Conservation (phyloP, 805 yeast species). For the Danielia oregonensis region DNA sequence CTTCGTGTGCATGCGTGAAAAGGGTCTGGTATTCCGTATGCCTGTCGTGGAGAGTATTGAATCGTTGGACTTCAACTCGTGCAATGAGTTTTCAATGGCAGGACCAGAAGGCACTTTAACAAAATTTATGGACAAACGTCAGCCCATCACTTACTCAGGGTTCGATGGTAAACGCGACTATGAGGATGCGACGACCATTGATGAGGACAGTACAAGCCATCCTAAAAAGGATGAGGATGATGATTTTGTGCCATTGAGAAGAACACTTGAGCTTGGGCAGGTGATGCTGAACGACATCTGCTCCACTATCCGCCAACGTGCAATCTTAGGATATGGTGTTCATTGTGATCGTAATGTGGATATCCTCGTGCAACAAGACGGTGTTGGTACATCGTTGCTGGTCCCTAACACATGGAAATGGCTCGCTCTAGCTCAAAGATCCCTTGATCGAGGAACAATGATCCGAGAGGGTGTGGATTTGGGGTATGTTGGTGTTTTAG, state of each 20-base stretch:
- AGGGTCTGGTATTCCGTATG: slow-evolving; percentile 84
- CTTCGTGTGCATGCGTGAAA: slow-evolving; percentile 83
- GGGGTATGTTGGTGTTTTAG: slow-evolving; percentile 83
- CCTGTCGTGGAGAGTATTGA: slow-evolving; percentile 65
- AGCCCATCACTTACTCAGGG: not conserved
- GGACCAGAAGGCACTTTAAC: slow-evolving; percentile 57
- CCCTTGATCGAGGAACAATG: slow-evolving; percentile 65
- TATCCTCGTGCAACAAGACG: slow-evolving; percentile 50
- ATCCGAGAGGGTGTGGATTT: slow-evolving; percentile 68
- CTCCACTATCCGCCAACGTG: slow-evolving; percentile 65
- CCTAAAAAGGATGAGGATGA: slow-evolving; percentile 9
- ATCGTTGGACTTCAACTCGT: slow-evolving; percentile 61
- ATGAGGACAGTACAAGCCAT: slow-evolving; percentile 19
- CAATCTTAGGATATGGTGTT: slow-evolving; percentile 66
- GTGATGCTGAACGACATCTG: slow-evolving; percentile 73
- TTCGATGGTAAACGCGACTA: slow-evolving; percentile 6
- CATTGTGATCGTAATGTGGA: slow-evolving; percentile 63
- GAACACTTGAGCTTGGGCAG: slow-evolving; percentile 30
- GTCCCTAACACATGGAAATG: slow-evolving; percentile 87
- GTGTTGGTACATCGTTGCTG: slow-evolving; percentile 47
- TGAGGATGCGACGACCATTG: slow-evolving; percentile 26
- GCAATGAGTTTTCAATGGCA: slow-evolving; percentile 58
- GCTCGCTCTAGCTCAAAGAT: slow-evolving; percentile 68
- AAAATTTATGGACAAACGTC: slow-evolving; percentile 32
- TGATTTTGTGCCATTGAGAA: slow-evolving; percentile 26